Base-by-base conservation (phyloP, 805 yeast species). In the Wickerhamomyces tratensis region DNA sequence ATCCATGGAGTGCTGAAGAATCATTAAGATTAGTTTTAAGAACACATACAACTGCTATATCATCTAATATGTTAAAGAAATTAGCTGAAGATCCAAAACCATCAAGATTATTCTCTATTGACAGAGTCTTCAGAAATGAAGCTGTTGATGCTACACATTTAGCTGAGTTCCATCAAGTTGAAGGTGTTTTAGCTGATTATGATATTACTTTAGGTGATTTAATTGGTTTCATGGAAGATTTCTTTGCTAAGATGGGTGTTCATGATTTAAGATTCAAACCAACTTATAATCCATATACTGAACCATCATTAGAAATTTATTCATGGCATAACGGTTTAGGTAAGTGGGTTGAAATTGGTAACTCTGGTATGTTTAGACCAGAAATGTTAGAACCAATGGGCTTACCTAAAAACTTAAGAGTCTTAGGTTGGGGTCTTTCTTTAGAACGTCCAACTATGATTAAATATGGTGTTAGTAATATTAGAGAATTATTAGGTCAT, bases 311-410 rank as follows among this genome's bases (percentile, higher is more conserved):
- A 77, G 99, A 93, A 71, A 93, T 93, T 52, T 93, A 83, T 65
- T 93, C 97, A 40, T 93, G 86, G 84, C 99, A 93, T 68, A 81
- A 79, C 54, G 96, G 96, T 40, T 75, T 93, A 56, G 81, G 75
- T 54, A 93, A 87, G 64, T 94, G 98, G 98, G 98, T 93, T 49
- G 99, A 93, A 72, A 91, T 93, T 58, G 99, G 99, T 65, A 93
- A 93, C 74, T 88, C 97, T 15, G 99, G 99, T 64, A 84, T 93
- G 96, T 93, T 93, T 76, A 82, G 99, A 69, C 98, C 99, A 12
- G 99, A 93, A 69, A 93, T 93, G 99, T 74, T 94, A 62, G 96
- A 88, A 69, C 71, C 96, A 38, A 91, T 93, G 98, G 99, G 99
- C 33, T 76, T 93, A 58, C 98, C 98, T 46, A 82, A 82, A 70